phyloP scores from a whole-genome alignment of 192 early-diverging fungal species.

The Chytriomyces confervae region DNA sequence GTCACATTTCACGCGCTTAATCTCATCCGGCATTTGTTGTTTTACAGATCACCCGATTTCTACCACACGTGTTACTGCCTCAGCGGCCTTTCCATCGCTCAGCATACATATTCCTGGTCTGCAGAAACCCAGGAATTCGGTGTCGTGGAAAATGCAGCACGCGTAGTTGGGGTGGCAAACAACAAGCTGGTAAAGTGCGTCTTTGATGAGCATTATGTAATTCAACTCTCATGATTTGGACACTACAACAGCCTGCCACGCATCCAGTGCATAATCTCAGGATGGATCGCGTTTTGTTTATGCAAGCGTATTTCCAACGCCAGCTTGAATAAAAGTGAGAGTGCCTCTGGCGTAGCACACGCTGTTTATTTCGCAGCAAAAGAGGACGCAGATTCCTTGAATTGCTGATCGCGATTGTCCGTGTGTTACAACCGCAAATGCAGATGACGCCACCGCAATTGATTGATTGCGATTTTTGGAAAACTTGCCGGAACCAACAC shows the following conservation, averaged over 20 bases:
- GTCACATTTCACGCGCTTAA: no score
- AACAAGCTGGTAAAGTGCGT: not conserved
- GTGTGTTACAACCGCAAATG: no score
- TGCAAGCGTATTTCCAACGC: constrained; percentile 36
- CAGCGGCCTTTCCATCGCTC: constrained; percentile 82
- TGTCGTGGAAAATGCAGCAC: constrained; percentile 41
- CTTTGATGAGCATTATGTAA: no score
- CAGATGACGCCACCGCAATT: no score
- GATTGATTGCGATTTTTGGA: no score
- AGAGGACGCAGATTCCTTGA: no score
- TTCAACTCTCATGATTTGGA: not conserved
- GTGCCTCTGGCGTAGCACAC: no score
- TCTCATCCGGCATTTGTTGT: constrained; percentile 1
- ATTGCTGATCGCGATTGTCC: no score
- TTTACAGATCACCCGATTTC: constrained; percentile 70
- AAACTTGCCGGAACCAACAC: no score
- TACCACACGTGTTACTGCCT: constrained; percentile 97
- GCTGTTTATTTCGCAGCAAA: no score
- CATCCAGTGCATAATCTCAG: constrained; percentile 79
- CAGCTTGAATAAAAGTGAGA: no score
- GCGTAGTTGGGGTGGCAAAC: constrained; percentile 8
- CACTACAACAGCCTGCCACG: constrained; percentile 53
- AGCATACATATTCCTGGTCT: constrained; percentile 68
- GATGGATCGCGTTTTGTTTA: constrained; percentile 47
- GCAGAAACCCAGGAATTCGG: constrained; percentile 45